Percentiles rank a stretch among this genome's conserved stretches.
Evolutionary conservation across 2,329 filamentous ascomycete species (phyloP).

Genomic region (Lojkania enalia): DNA sequence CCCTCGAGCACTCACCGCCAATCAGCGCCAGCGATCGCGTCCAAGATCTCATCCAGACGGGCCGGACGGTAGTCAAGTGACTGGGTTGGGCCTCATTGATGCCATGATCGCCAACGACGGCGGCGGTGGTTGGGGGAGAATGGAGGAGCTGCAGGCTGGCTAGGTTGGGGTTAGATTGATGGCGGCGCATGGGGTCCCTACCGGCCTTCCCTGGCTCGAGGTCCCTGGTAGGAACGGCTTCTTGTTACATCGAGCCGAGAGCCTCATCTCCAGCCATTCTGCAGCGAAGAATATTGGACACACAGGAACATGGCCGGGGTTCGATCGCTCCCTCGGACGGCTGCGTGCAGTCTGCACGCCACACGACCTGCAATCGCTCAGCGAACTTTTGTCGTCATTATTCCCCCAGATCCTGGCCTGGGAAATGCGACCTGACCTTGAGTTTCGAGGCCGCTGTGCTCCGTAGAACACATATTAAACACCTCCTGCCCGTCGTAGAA

Average conservation of each 20-base stretch:
- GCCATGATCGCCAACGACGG: slow-evolving; percentile 23
- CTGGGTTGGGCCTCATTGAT: slow-evolving; percentile 3
- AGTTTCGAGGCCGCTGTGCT: slow-evolving; percentile 2
- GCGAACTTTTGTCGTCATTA: slow-evolving; percentile 5
- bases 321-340: slow-evolving; percentile 18
- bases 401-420: neutral
- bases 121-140: slow-evolving; percentile 10
- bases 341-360: slow-evolving; percentile 28
- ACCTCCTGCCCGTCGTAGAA: slow-evolving; percentile 14
- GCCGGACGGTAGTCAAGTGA: neutral
- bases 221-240: neutral
- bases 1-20: slow-evolving; percentile 7
- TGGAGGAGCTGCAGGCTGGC: slow-evolving; percentile 6
- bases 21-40: neutral
- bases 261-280: slow-evolving; percentile 27
- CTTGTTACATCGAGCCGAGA: slow-evolving; percentile 13
- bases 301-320: slow-evolving; percentile 11
- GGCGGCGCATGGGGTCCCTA: slow-evolving; percentile 6
- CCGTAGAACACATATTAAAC: slow-evolving; percentile 19
- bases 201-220: too few species aligned
- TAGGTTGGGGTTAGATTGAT: slow-evolving; percentile 11
- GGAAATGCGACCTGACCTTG: slow-evolving; percentile 8
- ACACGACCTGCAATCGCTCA: slow-evolving; percentile 12
- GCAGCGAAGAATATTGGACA: slow-evolving; percentile 32
- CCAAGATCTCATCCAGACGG: neutral